Evolutionary conservation across 2,329 filamentous ascomycete species (phyloP), one percentile per base, ranked within the genome.

Genomic region (Coniochaeta pulveracea): DNA sequence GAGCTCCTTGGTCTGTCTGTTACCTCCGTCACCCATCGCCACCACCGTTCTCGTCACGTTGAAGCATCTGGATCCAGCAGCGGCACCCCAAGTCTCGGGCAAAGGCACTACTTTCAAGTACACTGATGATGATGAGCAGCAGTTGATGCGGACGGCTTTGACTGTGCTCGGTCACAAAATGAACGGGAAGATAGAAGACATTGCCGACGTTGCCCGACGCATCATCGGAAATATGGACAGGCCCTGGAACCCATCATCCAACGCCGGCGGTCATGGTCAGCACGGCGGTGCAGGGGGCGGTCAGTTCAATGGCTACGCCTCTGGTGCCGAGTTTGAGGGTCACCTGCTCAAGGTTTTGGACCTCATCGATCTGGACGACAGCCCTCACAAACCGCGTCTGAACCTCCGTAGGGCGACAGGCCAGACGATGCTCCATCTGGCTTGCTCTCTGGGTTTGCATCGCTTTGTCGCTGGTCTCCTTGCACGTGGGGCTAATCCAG

Each of bases 341-440:
- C 71, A 76, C 40, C 69, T 91, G 40, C 61, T 91, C 42, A 78
- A 72, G 43, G 76, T 81, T 37, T 62, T 91, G n/a, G 81, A 89
- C 44, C 64, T 85, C 27, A 79, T 88, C 46, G 83, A 89, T 50
- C 63, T 85, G 17, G 80, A 85, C 49, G 79, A 86, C 44, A 85
- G 72, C 47, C 69, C 76, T 4, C 68, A 80, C 40, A 66, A 69
- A 44, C 72, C 80, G 10, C 71, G 69, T 17, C 72, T 83, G 40
- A 82, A 91, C 48, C 60, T 80, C 46, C 57, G 61, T 44, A 57
- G 60, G 41, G 57, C 70, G 2, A 82, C 75, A 10, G 84, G 84
- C 1, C 82, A 89, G 48, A 85, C 81, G 2, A 79, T 93, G 68
- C 68, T 93, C 40, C 84, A 91, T 47, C 63, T 88, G 40, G 83